A percentile compares a stretch with the other conserved stretches of the same genome.
Conservation (phyloP, 306 rosid species). For the Fagus sylvatica region DNA sequence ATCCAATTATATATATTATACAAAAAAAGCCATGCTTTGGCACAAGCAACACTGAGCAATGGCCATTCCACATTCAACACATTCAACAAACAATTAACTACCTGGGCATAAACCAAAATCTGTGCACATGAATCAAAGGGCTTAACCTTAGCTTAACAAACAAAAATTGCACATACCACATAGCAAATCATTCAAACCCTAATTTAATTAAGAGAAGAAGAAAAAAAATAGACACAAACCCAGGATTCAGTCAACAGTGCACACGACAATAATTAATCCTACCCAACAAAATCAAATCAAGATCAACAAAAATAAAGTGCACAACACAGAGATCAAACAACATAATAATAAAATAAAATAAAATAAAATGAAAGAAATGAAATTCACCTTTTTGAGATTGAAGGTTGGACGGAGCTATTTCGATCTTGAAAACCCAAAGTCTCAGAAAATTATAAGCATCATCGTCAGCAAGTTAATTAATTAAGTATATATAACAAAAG, state of each 20-base stretch:
- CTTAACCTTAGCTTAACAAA: too few species aligned
- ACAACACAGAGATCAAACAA: not conserved
- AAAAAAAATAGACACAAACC: not conserved
- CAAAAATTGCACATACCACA: not conserved
- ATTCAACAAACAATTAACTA: not conserved
- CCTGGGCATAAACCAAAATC: too few species aligned
- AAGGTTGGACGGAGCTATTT: not conserved
- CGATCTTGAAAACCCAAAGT: slow-evolving; percentile 16
- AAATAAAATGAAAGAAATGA: not conserved
- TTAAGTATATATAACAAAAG: not conserved
- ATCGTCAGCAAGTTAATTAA: not conserved
- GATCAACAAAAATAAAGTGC: not conserved
- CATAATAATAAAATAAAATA: not conserved
- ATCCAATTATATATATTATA: too few species aligned
- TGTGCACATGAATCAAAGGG: too few species aligned
- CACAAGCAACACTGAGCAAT: not conserved
- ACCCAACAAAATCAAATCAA: not conserved
- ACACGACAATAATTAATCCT: not conserved
- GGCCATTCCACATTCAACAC: not conserved
- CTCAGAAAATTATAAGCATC: not conserved
- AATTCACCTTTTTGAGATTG: slow-evolving; percentile 12
- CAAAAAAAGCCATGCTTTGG: not conserved
- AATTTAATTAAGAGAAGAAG: not conserved
- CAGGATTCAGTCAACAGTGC: not conserved
- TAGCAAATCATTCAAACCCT: not conserved